Percentiles rank a stretch among this genome's conserved stretches.
phyloP scores from a whole-genome alignment of 2,329 filamentous ascomycete species.

The Microsporum canis region DNA sequence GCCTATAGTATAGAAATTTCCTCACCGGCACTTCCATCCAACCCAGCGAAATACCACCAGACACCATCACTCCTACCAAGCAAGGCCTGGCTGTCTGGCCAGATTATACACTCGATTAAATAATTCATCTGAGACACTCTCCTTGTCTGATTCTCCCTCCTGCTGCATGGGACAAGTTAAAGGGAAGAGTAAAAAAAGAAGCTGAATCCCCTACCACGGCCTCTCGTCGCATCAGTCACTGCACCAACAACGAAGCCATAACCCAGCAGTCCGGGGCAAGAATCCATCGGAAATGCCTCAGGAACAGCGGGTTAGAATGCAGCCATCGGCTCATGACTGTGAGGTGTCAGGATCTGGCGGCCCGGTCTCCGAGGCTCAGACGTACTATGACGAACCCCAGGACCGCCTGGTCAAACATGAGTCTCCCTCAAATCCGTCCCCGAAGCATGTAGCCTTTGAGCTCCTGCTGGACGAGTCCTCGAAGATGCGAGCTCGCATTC shows the following conservation, averaged over 20 bases:
- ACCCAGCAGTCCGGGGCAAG: neutral
- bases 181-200: neutral
- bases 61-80: neutral
- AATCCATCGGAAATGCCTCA: slow-evolving; percentile 1
- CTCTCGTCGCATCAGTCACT: neutral
- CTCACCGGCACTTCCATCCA: neutral
- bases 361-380: neutral
- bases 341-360: neutral
- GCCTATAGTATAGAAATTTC: neutral
- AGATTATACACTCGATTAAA: neutral
- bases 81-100: neutral
- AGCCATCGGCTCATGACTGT: neutral
- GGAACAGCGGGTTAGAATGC: slow-evolving; percentile 1
- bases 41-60: neutral
- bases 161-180: neutral
- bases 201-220: neutral
- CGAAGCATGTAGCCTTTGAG: slow-evolving; percentile 55
- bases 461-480: slow-evolving; percentile 48
- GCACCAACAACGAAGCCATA: neutral
- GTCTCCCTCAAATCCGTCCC: slow-evolving; percentile 30
- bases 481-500: slow-evolving; percentile 49
- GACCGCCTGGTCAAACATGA: slow-evolving; percentile 20
- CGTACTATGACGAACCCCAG: neutral
- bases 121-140: neutral
- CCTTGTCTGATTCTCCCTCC: neutral